Conservation (phyloP, 139 green algal genomes). For the Ettlia oleoabundans region DNA sequence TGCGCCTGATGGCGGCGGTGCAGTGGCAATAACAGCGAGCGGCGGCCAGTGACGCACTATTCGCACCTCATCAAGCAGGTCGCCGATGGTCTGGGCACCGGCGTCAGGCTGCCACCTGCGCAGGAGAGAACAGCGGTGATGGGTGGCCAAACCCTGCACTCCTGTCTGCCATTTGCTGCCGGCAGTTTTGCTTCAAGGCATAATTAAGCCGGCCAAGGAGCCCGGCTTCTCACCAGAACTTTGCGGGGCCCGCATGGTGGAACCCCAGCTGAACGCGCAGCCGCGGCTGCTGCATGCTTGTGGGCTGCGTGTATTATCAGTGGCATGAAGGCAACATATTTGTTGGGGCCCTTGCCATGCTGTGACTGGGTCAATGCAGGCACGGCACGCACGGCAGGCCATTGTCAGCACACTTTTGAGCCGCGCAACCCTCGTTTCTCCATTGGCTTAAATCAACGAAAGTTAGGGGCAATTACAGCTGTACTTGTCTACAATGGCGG, state of each 20-base stretch:
- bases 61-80: constrained; percentile 1
- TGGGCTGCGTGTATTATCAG: too few relatives aligned
- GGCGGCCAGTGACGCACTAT: not conserved
- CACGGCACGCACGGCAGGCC: not conserved
- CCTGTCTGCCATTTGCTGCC: too few relatives aligned
- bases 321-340: too few relatives aligned
- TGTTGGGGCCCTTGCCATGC: too few relatives aligned
- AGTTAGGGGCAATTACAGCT: too few relatives aligned
- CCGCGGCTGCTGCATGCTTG: not conserved
- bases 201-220: too few relatives aligned
- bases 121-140: not conserved
- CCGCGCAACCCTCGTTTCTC: too few relatives aligned
- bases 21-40: not conserved
- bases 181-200: too few relatives aligned
- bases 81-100: not conserved
- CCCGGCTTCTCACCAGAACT: constrained; percentile 34
- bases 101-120: constrained; percentile 19
- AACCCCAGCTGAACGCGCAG: constrained; percentile 14
- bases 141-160: too few relatives aligned
- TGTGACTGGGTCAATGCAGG: too few relatives aligned
- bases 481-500: too few relatives aligned
- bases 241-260: not conserved
- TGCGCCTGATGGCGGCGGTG: not conserved
- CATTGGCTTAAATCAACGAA: too few relatives aligned
- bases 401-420: not conserved